Evolutionary conservation across 805 yeast genomes (phyloP).

Genomic region (Lachancea sp.): DNA sequence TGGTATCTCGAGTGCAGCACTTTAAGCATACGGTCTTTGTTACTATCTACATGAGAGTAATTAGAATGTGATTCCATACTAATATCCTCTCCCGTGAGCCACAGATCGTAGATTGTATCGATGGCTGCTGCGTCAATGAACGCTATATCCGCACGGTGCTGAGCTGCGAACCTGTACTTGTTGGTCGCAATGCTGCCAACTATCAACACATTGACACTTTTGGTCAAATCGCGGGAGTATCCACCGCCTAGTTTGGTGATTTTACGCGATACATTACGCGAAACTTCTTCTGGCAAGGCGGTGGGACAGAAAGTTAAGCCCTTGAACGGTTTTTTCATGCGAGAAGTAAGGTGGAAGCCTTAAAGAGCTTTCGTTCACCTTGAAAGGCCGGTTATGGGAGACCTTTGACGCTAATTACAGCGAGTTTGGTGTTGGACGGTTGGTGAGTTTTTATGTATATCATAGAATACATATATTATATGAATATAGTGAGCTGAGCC

Average conservation of each 20-base stretch:
- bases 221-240: constrained; percentile 50
- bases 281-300: constrained; percentile 37
- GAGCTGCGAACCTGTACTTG: constrained; percentile 27
- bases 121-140: constrained; percentile 17
- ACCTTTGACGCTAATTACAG: too few relatives aligned
- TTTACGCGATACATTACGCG: constrained; percentile 40
- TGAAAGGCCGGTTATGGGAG: too few relatives aligned
- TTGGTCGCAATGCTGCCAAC: constrained; percentile 43
- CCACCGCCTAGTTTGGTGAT: constrained; percentile 55
- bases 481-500: too few relatives aligned
- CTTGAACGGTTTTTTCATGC: constrained; percentile 33
- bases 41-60: constrained; percentile 1
- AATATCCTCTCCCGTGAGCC: constrained; percentile 27
- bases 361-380: not conserved
- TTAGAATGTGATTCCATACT: constrained; percentile 7
- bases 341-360: not conserved
- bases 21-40: constrained; percentile 6
- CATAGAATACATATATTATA: too few relatives aligned
- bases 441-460: too few relatives aligned
- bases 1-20: constrained; percentile 5
- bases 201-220: constrained; percentile 52
- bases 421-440: too few relatives aligned
- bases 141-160: constrained; percentile 25
- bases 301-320: constrained; percentile 54
- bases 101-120: constrained; percentile 23